Conservation (phyloP, 495 filamentous ascomycete species). For the Neurospora pannonica region DNA sequence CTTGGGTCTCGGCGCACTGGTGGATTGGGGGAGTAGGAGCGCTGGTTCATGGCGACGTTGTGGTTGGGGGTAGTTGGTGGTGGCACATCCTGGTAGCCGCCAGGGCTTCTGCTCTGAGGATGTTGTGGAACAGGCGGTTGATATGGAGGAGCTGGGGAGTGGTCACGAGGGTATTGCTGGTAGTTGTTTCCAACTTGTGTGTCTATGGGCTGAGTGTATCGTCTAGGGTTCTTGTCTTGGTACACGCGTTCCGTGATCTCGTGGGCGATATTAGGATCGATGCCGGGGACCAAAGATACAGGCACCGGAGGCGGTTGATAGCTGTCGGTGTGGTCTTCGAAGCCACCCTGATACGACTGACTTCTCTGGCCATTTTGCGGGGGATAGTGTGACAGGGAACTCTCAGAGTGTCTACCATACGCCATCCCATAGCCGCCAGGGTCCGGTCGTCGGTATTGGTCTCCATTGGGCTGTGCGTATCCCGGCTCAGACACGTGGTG, state of each 20-base stretch:
- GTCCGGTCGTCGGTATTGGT: conserved; percentile 52
- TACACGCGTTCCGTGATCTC: conserved; percentile 46
- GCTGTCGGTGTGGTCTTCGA: conserved; percentile 23
- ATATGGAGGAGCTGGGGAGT: not conserved
- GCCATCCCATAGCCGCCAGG: conserved; percentile 6
- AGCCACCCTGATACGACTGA: conserved; percentile 20
- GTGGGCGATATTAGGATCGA: conserved; percentile 49
- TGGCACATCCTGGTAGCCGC: conserved; percentile 33
- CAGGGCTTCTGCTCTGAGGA: conserved; percentile 17
- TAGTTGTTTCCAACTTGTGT: conserved; percentile 12
- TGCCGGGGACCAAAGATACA: conserved; percentile 59
- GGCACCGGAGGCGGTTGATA: conserved; percentile 46
- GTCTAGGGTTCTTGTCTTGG: conserved; percentile 35
- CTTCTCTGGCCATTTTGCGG: conserved; percentile 11
- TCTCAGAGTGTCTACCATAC: conserved; percentile 18
- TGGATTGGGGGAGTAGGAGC: conserved; percentile 52
- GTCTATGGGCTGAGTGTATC: conserved; percentile 31
- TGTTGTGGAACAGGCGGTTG: not conserved
- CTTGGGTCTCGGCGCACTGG: conserved; percentile 14
- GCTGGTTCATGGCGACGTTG: conserved; percentile 26
- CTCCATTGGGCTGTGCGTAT: conserved; percentile 46
- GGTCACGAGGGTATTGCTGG: not conserved
- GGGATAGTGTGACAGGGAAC: conserved; percentile 10
- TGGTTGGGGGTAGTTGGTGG: conserved; percentile 18
- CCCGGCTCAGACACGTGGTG: not conserved